A percentile compares a stretch with the other conserved stretches of the same genome.
Conservation (phyloP, 2,329 filamentous ascomycete species). For the Cladosporium sp. region DNA sequence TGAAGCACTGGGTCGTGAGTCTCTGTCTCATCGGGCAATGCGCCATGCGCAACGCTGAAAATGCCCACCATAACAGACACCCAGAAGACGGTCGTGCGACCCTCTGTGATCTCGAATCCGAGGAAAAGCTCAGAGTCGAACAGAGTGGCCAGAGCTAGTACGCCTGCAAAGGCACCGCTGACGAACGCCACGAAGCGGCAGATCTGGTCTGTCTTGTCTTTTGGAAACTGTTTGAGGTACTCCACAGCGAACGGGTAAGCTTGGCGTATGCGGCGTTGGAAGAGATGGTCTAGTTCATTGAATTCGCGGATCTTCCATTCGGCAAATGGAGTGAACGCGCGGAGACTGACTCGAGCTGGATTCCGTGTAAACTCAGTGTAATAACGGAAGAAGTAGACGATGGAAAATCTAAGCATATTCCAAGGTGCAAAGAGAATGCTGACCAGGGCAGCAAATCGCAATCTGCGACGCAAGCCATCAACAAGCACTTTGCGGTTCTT, state of each 20-base stretch:
- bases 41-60: conserved; percentile 77
- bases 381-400: conserved; percentile 91
- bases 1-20: conserved; percentile 92
- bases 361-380: conserved; percentile 98
- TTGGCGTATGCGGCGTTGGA: conserved; percentile 85
- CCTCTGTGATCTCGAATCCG: conserved; percentile 83
- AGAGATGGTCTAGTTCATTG: conserved; percentile 91
- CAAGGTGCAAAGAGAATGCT: conserved; percentile 85
- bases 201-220: conserved; percentile 83
- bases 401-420: conserved; percentile 76
- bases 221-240: conserved; percentile 94
- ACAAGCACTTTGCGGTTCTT: conserved; percentile 76
- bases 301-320: conserved; percentile 99
- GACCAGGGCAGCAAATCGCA: conserved; percentile 78
- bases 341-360: conserved; percentile 76
- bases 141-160: conserved; percentile 79
- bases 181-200: conserved; percentile 84
- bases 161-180: conserved; percentile 77
- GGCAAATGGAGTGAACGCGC: conserved; percentile 86
- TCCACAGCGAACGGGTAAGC: conserved; percentile 88
- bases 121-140: conserved; percentile 88
- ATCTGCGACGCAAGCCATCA: conserved; percentile 69
- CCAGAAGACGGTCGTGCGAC: conserved; percentile 87
- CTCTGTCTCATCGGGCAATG: conserved; percentile 76
- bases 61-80: conserved; percentile 76